Evolutionary conservation across 2,329 filamentous ascomycete species (phyloP), one percentile per base, ranked within the genome.

Genomic region (Colletotrichum navitas): DNA sequence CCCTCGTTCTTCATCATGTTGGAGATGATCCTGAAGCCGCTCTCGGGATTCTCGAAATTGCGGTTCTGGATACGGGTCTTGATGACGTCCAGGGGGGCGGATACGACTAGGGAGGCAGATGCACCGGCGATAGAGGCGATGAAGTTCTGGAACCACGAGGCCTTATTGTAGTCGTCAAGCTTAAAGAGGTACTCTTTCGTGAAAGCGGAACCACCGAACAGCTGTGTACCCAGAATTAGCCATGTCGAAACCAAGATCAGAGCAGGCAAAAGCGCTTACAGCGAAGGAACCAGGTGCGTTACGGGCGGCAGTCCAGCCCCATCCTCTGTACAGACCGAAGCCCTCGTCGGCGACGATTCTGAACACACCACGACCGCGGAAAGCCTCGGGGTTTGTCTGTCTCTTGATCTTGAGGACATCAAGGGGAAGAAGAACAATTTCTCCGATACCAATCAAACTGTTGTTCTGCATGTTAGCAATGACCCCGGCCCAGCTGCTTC

Each of bases 331-430:
- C 63, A 99, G 85, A 61, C 94, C 94, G 79, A 98, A 97, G 45
- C 96, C 96, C 83, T 99, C 96, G 80, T 99, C 96, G 71, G 90
- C 89, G 73, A 99, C 89, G 75, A 99, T 98, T 83, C 89, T 92
- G 80, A 98, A 85, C 72, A 99, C 88, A 74, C 96, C 96, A 78
- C 96, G 93, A 77, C 95, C 95, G 76, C 94, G 91, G 91, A 99
- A 99, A 45, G 96, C 95, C 80, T 98, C 96, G 51, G 96, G 96
- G 87, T 99, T 99, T 76, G 96, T 99, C 86, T 99, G 96, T 78
- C 96, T 92, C 90, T 99, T 99, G 86, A 99, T 99, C 90, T 99
- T 99, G 74, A 99, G 89, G 49, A 99, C 95, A 78, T 99, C 96
- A 73, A 99, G 90, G 52, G 96, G 96, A 51, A 99, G 89, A 39